Conservation (phyloP, 2,329 filamentous ascomycete species). For the Colletotrichum gigasporum region DNA sequence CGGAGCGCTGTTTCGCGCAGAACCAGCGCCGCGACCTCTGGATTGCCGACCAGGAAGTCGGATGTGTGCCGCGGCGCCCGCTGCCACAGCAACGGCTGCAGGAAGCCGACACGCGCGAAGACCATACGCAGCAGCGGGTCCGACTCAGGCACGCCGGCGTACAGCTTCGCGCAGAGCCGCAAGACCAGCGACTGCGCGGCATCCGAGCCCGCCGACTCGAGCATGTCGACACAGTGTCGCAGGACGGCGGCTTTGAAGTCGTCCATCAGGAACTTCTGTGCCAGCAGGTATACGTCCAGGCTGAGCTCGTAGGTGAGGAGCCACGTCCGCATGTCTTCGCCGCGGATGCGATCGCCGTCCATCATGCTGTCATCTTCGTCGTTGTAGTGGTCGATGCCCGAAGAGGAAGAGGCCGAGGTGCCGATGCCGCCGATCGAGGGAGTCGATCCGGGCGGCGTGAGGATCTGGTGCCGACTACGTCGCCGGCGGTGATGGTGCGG, state of each 20-base stretch:
- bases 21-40: slow-evolving; percentile 56
- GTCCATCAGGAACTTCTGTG: slow-evolving; percentile 57
- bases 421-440: slow-evolving; percentile 16
- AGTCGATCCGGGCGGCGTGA: slow-evolving; percentile 28
- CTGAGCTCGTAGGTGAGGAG: slow-evolving; percentile 56
- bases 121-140: slow-evolving; percentile 58
- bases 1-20: slow-evolving; percentile 56
- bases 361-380: no score
- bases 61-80: slow-evolving; percentile 49
- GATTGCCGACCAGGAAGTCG: slow-evolving; percentile 53
- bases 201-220: slow-evolving; percentile 53
- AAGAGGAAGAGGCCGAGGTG: slow-evolving; percentile 28
- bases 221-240: slow-evolving; percentile 54
- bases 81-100: slow-evolving; percentile 56
- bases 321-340: slow-evolving; percentile 58
- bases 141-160: slow-evolving; percentile 51
- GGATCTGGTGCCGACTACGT: slow-evolving; percentile 21
- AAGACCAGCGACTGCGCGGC: slow-evolving; percentile 55
- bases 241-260: slow-evolving; percentile 54
- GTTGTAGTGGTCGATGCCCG: slow-evolving; percentile 27
- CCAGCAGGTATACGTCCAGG: slow-evolving; percentile 59
- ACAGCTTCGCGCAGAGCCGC: slow-evolving; percentile 52
- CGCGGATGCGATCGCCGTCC: slow-evolving; percentile 46
- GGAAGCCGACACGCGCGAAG: slow-evolving; percentile 57
- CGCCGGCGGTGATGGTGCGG: slow-evolving; percentile 30